Conservation (phyloP, 768 basidiomycete species). For the Auricularia sp. region DNA sequence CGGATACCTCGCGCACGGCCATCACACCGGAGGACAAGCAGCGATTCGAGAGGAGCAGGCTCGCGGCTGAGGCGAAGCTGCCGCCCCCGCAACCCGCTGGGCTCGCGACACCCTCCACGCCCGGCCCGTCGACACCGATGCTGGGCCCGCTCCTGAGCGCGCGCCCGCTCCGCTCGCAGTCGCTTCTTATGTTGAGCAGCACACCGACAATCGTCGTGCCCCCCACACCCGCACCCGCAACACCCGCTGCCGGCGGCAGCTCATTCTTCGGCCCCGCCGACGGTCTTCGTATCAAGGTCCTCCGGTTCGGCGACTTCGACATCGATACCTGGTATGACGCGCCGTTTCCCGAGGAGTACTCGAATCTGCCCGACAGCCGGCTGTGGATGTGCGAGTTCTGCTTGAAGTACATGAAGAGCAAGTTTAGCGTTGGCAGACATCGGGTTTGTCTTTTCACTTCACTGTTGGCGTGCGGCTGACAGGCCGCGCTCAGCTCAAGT, state of each 20-base stretch:
- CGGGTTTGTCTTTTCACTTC: slow-evolving; percentile 41
- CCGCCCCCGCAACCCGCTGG: slow-evolving; percentile 9
- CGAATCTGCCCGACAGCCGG: slow-evolving; percentile 79
- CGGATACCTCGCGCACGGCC: slow-evolving; percentile 60
- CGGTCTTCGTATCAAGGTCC: slow-evolving; percentile 64
- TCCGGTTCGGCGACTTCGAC: slow-evolving; percentile 84
- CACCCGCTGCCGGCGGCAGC: slow-evolving; percentile 22
- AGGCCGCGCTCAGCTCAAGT: slow-evolving; percentile 60
- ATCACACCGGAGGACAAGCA: slow-evolving; percentile 52
- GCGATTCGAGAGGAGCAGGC: slow-evolving; percentile 62
- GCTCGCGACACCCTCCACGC: slow-evolving; percentile 13
- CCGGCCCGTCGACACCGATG: slow-evolving; percentile 24
- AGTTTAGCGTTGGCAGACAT: slow-evolving; percentile 78
- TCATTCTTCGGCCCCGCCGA: slow-evolving; percentile 14
- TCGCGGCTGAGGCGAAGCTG: slow-evolving; percentile 59
- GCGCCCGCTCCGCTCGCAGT: slow-evolving; percentile 29
- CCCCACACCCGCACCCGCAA: slow-evolving; percentile 24
- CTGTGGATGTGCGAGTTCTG: slow-evolving; percentile 98
- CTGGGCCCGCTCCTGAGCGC: slow-evolving; percentile 24
- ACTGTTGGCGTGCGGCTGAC: neutral
- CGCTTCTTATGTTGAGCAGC: slow-evolving; percentile 54
- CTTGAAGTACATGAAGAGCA: slow-evolving; percentile 94
- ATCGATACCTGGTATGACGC: slow-evolving; percentile 99
- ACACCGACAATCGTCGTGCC: slow-evolving; percentile 25
- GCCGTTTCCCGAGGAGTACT: slow-evolving; percentile 96